A percentile compares a stretch with the other conserved stretches of the same genome.
These are phyloP conservation scores for Backusella westeae DNA, from an alignment of 192 early-diverging fungal genomes.

Conservation along the genomic window DNA sequence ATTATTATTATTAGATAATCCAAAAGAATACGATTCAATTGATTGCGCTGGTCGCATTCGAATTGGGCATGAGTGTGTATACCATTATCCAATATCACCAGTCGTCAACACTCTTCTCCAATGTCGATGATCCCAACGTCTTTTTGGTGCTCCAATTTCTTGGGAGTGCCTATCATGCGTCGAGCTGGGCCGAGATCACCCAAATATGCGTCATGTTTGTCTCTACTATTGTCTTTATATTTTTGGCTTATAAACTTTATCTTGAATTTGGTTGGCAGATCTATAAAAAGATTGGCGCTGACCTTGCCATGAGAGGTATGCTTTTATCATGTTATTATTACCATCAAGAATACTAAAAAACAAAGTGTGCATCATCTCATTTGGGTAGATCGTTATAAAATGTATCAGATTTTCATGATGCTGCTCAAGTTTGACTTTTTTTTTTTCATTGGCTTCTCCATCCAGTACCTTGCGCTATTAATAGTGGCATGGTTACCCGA, in stretches of 20 bases:
- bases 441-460: constrained; percentile 74
- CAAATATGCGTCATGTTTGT: constrained; percentile 56
- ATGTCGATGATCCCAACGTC: constrained; percentile 19
- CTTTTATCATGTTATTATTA: no score
- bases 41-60: constrained; percentile 69
- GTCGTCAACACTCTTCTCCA: constrained; percentile 36
- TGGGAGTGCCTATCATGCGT: constrained; percentile 24
- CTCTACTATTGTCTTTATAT: constrained; percentile 44
- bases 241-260: constrained; percentile 65
- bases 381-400: constrained; percentile 61
- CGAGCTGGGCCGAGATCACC: constrained; percentile 46
- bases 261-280: constrained; percentile 84
- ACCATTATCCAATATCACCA: constrained; percentile 66
- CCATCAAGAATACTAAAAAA: no score
- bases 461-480: constrained; percentile 67
- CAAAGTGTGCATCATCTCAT: no score
- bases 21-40: constrained; percentile 95
- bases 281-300: constrained; percentile 82
- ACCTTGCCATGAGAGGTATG: constrained; percentile 66
- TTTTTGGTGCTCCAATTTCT: constrained; percentile 18
- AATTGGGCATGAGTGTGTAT: constrained; percentile 62
- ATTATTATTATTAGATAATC: constrained; percentile 51
- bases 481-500: constrained; percentile 41
- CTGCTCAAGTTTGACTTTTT: constrained; percentile 80
- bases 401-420: constrained; percentile 78